phyloP scores from a whole-genome alignment of 352 stramenopile genomes.

The Phytophthora sp. region DNA sequence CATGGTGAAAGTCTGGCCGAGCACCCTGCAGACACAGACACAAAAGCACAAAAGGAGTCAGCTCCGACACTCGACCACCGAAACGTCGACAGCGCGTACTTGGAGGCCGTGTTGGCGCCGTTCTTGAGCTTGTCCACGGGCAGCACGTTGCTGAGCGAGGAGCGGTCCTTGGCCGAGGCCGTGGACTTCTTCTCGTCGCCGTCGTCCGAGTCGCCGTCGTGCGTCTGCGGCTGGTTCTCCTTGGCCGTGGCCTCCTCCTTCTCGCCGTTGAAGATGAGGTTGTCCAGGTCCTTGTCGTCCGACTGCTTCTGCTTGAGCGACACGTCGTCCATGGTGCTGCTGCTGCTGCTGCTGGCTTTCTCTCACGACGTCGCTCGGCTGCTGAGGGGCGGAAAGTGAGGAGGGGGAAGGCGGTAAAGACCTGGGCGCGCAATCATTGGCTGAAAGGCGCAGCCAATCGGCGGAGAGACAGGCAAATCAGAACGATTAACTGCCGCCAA shows the following conservation, averaged over 20 bases:
- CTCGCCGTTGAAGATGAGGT: slow-evolving; percentile 85
- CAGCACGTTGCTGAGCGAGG: slow-evolving; percentile 80
- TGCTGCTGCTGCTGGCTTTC: slow-evolving; percentile 10
- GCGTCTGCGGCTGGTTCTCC: slow-evolving; percentile 37
- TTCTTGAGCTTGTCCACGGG: slow-evolving; percentile 92
- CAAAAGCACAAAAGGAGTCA: not conserved
- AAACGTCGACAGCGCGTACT: slow-evolving; percentile 41
- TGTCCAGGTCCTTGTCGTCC: slow-evolving; percentile 81
- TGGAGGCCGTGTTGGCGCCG: slow-evolving; percentile 75
- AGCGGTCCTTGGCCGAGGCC: slow-evolving; percentile 60
- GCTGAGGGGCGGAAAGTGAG: slow-evolving; percentile 30
- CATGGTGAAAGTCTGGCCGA: slow-evolving; percentile 69
- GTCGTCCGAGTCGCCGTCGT: slow-evolving; percentile 47
- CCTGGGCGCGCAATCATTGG: slow-evolving; percentile 15
- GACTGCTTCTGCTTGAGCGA: slow-evolving; percentile 63
- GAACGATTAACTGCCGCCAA: slow-evolving; percentile 18
- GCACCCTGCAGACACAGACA: slow-evolving; percentile 42
- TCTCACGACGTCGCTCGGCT: slow-evolving; percentile 6
- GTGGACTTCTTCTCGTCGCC: slow-evolving; percentile 42
- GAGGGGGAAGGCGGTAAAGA: slow-evolving; percentile 19
- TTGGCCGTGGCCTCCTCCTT: slow-evolving; percentile 44
- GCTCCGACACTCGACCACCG: not conserved
- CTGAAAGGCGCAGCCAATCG: slow-evolving; percentile 24
- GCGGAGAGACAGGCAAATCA: slow-evolving; percentile 15
- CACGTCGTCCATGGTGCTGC: slow-evolving; percentile 51